Base-by-base conservation (phyloP, 169 alveolate genomes). In the Plasmodium knowlesi region DNA sequence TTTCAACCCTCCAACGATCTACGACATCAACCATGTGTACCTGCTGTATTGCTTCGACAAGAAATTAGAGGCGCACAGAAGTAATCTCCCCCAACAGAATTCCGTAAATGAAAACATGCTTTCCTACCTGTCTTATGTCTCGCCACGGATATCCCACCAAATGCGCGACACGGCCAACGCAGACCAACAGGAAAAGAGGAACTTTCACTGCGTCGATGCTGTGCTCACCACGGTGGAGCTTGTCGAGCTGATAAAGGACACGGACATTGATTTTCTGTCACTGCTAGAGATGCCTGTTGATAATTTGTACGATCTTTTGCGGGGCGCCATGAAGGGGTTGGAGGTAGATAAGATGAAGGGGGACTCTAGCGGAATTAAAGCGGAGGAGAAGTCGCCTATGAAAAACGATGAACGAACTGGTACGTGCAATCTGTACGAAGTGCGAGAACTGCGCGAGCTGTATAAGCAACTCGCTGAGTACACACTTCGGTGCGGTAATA, bases 21-120 rank as follows among this genome's bases (percentile, higher is more conserved):
- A 86, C 67, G 93, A 86, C 34, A 86, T 86, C 25, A 86, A 86
- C 61, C 93, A 86, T 34, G 93, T 86, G 4, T 86, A 86, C 67
- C 46, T 86, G 50, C 71, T 86, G 43, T 86, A 86, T 41, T 86
- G 93, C 32, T 86, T 86, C 12, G 93, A 86, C 70, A 86, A 86
- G 53, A 86, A 86, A 19, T 86, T 86, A n/a, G 93, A 86, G 43
- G 84, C 93, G 2, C 85, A 78, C 67, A 74, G 86, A 76, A 86
- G 41, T 41, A 32, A 76, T 22, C 14, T 34, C 5, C 41, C 81
- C 19, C 78, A 86, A 76, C 67, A 86, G 34, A 57, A 30, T 30
- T 19, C 81, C 16, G 25, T 86, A 74, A 84, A 86, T n/a, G 19
- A 86, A 10, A 86, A 76, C 30, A 86, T 86, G 34, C n/a, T 14